Conservation (phyloP, 352 stramenopile species). For the Phytophthora agathidicida region DNA sequence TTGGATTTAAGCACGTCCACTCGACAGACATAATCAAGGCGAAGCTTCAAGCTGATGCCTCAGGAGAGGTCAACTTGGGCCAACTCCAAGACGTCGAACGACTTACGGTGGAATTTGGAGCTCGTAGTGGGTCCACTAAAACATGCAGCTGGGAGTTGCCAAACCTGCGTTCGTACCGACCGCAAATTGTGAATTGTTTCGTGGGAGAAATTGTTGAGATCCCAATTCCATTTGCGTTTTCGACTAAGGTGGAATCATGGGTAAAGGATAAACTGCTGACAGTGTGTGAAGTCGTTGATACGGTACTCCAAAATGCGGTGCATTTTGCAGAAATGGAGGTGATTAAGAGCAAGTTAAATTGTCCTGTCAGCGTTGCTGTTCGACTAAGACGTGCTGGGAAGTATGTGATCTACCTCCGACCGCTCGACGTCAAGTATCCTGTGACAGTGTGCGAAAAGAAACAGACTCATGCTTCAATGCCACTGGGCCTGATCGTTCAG, state of each 20-base stretch:
- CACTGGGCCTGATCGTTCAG: constrained; percentile 26
- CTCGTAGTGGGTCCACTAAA: neutral
- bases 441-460: constrained; percentile 39
- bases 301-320: constrained; percentile 30
- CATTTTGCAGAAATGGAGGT: constrained; percentile 16
- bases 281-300: constrained; percentile 38
- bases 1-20: constrained; percentile 38
- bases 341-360: constrained; percentile 24
- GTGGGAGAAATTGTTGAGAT: constrained; percentile 37
- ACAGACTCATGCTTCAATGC: constrained; percentile 9
- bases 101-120: constrained; percentile 23
- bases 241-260: constrained; percentile 35
- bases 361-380: constrained; percentile 28
- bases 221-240: constrained; percentile 40
- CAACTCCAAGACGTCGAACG: constrained; percentile 25
- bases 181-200: constrained; percentile 40
- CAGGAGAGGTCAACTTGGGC: constrained; percentile 50
- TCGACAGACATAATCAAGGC: constrained; percentile 15
- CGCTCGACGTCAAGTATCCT: constrained; percentile 39
- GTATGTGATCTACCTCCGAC: constrained; percentile 42
- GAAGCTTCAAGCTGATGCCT: constrained; percentile 33
- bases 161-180: constrained; percentile 40
- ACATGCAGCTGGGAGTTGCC: constrained; percentile 53
- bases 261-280: constrained; percentile 25
- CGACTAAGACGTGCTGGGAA: constrained; percentile 29